Base-by-base conservation (phyloP, 495 filamentous ascomycete species). In the Daldinia grandis region DNA sequence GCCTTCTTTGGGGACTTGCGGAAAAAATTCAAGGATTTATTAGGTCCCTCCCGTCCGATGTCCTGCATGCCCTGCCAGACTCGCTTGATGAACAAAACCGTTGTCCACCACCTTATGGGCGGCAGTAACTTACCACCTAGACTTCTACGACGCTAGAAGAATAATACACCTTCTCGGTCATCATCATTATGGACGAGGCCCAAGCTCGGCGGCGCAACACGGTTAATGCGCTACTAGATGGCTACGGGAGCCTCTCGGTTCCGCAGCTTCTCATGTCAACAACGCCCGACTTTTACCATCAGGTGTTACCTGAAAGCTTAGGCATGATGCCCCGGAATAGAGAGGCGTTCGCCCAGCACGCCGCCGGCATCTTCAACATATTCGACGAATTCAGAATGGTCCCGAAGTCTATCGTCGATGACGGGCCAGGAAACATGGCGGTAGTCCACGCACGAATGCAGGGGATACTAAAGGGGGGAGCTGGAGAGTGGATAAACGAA, bases 371-470 rank as follows among this genome's bases (percentile, higher is more conserved):
- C 28, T 81, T 81, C 62, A 69, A 68, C n/a, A 28, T 81, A 9
- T 83, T 83, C 59, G 69, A 76, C 31, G 25, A 66, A 2, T 83
- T 83, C 72, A 58, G 55, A 8, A 79, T 83, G 78, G 42, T 78
- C 10, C 80, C 81, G 0, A 70, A 71, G 53, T 67, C 50, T 0
- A 73, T 82, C 24, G 75, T 76, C 64, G 79, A 81, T 44, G 80
- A 82, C 59, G 63, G 55, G 12, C 58, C 44, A 2, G 61, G 57
- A n/a, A 72, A 73, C 8, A 58, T 68, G 24, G 74, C 81, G 1
- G 73, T 78, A 6, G 64, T 83, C 14, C 61, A 80, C 44, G 77
- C 78, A 1, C 69, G 69, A 4, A 83, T 83, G 80, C 66, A 75
- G 31, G 78, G 77, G 4, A 56, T 62, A 0, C 61, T 77, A 14